phyloP scores from a whole-genome alignment of 192 early-diverging fungal genomes.

The Coemansia sp. region DNA sequence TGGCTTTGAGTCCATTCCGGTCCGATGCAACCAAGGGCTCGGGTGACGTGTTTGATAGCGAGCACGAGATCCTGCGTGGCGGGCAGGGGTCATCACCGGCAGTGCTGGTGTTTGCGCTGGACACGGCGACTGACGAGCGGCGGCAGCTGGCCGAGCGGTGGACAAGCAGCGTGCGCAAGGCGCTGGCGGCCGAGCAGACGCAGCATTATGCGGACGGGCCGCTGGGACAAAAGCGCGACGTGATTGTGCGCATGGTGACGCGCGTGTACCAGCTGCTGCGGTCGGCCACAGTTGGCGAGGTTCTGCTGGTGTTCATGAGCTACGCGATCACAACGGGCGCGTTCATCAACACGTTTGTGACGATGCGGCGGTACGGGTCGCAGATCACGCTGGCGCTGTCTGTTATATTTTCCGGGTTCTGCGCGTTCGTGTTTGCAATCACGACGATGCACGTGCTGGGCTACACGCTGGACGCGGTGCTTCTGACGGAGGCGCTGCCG shows the following conservation, averaged over 20 bases:
- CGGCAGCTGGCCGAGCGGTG: conserved; percentile 24
- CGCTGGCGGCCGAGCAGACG: conserved; percentile 13
- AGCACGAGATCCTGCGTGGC: conserved; percentile 52
- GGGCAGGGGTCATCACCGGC: conserved; percentile 25
- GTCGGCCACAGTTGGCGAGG: conserved; percentile 72
- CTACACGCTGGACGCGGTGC: conserved; percentile 64
- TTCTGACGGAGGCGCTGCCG: conserved; percentile 83
- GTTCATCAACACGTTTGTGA: conserved; percentile 74
- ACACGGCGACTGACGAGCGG: conserved; percentile 13
- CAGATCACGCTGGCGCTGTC: conserved; percentile 71
- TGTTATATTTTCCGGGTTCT: conserved; percentile 69
- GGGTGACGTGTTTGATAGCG: conserved; percentile 28
- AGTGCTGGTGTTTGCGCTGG: conserved; percentile 49
- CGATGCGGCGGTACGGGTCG: conserved; percentile 84
- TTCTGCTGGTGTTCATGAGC: conserved; percentile 72
- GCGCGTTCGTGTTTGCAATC: conserved; percentile 73
- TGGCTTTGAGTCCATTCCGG: conserved; percentile 63
- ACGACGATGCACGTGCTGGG: conserved; percentile 67
- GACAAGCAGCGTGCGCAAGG: conserved; percentile 18
- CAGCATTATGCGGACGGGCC: neutral
- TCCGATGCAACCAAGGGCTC: conserved; percentile 11
- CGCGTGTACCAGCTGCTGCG: conserved; percentile 64
- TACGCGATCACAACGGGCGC: conserved; percentile 82
- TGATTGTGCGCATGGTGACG: conserved; percentile 32
- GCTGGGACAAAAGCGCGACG: conserved; percentile 4